Evolutionary conservation across 305 asterid species (phyloP).

Genomic region (Fraxinus sp.): DNA sequence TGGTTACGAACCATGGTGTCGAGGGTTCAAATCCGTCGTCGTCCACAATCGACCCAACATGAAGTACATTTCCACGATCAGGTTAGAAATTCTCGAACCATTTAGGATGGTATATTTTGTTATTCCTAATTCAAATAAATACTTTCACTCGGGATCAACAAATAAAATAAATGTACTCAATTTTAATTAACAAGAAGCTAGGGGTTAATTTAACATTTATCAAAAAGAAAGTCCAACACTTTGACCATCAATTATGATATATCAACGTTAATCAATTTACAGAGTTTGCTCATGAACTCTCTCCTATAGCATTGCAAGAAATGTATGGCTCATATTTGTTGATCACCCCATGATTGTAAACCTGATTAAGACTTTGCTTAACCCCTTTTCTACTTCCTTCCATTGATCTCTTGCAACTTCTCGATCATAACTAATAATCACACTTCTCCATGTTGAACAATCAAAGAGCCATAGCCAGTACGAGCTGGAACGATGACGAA

Average conservation of each 20-base stretch:
- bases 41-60: no score
- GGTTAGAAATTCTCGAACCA: no score
- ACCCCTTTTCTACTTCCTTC: background rate
- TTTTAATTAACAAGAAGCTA: background rate
- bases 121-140: no score
- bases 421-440: background rate
- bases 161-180: background rate
- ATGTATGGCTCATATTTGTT: background rate
- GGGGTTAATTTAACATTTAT: slow-evolving; percentile 24
- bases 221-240: slow-evolving; percentile 3
- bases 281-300: background rate
- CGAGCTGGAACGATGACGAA: background rate
- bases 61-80: no score
- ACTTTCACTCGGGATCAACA: no score
- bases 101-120: no score
- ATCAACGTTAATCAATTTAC: background rate
- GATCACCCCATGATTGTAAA: slow-evolving; percentile 17
- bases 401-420: background rate
- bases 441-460: slow-evolving; percentile 29
- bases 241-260: background rate
- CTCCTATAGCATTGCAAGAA: background rate
- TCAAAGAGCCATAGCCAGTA: slow-evolving; percentile 42
- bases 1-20: no score
- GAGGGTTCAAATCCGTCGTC: no score
- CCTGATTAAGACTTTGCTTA: background rate